Evolutionary conservation across 148 eudicot species (phyloP).

Genomic region (Vaccinium macrocarpon): DNA sequence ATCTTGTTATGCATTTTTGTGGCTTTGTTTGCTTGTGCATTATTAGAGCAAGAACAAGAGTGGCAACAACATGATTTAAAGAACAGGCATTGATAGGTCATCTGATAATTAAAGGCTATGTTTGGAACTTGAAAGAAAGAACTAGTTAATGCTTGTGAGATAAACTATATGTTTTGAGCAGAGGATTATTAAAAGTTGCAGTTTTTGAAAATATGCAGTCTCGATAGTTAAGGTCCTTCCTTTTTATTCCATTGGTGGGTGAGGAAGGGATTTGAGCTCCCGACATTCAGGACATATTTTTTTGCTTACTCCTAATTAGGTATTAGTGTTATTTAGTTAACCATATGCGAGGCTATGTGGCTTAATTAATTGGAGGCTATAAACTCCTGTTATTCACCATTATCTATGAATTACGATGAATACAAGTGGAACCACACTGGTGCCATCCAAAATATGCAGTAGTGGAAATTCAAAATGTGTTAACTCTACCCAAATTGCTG

Average conservation of each 20-base stretch:
- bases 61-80: not conserved
- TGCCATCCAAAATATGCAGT: not conserved
- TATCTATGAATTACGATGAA: not conserved
- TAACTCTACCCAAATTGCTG: not conserved
- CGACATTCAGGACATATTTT: not conserved
- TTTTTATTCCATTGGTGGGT: not conserved
- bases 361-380: not conserved
- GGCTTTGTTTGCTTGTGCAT: not conserved
- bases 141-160: not conserved
- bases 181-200: not conserved
- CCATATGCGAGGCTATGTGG: not conserved
- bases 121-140: not conserved
- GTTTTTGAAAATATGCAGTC: not conserved
- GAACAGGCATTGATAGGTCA: not conserved
- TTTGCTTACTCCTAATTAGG: not conserved
- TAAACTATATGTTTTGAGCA: not conserved
- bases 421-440: not conserved
- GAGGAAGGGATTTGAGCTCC: not conserved
- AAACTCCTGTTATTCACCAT: not conserved
- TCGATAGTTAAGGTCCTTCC: not conserved
- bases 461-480: not conserved
- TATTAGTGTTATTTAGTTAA: not conserved
- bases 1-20: not conserved
- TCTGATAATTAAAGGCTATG: not conserved
- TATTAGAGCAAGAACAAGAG: not conserved